Conservation (phyloP, 2,329 filamentous ascomycete genomes). For the Cordyceps militaris region DNA sequence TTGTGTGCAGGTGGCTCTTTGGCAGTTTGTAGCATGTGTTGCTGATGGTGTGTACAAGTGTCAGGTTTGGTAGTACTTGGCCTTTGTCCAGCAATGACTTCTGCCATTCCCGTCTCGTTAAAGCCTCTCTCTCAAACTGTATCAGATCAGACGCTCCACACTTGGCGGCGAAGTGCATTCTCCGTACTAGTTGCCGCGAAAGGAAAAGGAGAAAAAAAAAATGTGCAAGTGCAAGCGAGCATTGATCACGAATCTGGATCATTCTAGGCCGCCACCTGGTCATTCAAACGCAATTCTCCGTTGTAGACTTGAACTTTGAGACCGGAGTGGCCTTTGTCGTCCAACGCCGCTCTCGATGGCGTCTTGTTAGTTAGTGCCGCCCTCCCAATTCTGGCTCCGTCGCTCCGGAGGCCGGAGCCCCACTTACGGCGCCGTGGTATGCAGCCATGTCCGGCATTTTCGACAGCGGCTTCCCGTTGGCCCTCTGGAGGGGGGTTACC, state of each 20-base stretch:
- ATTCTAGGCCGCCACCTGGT: background rate
- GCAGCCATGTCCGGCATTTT: background rate
- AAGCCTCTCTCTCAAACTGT: background rate
- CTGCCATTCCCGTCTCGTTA: no score
- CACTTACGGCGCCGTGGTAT: constrained; percentile 3
- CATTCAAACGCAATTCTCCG: background rate
- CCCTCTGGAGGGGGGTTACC: no score
- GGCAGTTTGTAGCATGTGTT: background rate
- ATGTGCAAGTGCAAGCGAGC: background rate
- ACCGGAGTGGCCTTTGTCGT: no score
- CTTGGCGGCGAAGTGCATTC: background rate
- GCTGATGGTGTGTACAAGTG: no score
- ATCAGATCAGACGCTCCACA: background rate
- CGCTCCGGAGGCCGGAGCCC: constrained; percentile 2
- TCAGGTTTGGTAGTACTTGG: no score
- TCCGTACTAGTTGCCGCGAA: no score
- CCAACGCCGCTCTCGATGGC: background rate
- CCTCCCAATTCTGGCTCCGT: background rate
- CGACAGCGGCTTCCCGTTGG: background rate
- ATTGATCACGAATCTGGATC: background rate
- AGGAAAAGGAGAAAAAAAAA: no score
- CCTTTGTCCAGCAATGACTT: no score
- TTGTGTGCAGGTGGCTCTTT: background rate
- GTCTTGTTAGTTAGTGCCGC: background rate
- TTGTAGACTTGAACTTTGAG: no score